These are phyloP conservation scores for Diversispora epigaea DNA, from an alignment of 192 early-diverging fungal genomes.

Conservation along the genomic window DNA sequence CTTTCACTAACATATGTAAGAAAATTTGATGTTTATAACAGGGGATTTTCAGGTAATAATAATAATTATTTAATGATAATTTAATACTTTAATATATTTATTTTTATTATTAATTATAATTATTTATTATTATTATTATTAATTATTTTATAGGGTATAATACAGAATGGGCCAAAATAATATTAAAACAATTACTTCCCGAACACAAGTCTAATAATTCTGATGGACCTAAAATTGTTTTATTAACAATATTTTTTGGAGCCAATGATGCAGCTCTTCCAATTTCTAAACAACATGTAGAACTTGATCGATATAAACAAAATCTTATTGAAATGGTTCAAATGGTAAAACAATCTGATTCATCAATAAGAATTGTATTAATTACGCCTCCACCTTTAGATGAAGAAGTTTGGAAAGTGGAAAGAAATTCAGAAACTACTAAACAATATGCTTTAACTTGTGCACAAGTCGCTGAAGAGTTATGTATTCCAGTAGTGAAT, in stretches of 20 bases:
- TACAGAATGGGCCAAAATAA: constrained; percentile 54
- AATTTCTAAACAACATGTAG: constrained; percentile 55
- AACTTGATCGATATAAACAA: constrained; percentile 53
- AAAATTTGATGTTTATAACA: constrained; percentile 69
- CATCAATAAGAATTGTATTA: constrained; percentile 60
- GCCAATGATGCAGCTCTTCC: constrained; percentile 73
- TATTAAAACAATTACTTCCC: constrained; percentile 58
- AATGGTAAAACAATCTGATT: constrained; percentile 50
- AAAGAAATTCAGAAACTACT: constrained; percentile 45
- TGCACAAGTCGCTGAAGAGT: constrained; percentile 42
- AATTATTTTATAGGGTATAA: constrained; percentile 58
- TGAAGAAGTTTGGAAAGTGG: constrained; percentile 49
- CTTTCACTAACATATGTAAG: neutral
- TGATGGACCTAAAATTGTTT: constrained; percentile 42
- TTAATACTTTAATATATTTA: neutral
- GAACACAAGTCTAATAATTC: constrained; percentile 28
- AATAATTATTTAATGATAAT: neutral
- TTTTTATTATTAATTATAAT: neutral
- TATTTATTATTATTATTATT: neutral
- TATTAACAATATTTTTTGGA: constrained; percentile 78
- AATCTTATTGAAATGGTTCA: constrained; percentile 67
- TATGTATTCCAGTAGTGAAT: constrained; percentile 43
- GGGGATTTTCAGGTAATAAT: constrained; percentile 71
- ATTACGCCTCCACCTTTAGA: constrained; percentile 72
- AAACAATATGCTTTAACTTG: constrained; percentile 52